phyloP scores from a whole-genome alignment of 305 asterid species.

The Fraxinus floribunda region DNA sequence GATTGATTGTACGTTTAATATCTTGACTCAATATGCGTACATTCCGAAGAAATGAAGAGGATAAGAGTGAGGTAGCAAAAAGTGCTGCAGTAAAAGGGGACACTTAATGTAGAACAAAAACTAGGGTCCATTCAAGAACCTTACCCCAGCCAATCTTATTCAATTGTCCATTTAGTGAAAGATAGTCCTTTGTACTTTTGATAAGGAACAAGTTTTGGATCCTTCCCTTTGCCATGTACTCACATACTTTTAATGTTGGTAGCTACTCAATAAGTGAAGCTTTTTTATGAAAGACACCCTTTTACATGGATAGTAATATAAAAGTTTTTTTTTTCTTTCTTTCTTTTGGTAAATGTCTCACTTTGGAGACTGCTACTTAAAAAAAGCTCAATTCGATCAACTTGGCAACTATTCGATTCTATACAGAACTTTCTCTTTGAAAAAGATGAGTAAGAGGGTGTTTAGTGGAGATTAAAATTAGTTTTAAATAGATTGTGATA shows the following conservation, averaged over 20 bases:
- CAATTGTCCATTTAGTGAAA: background rate
- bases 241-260: background rate
- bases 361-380: background rate
- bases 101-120: background rate
- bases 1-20: background rate
- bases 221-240: background rate
- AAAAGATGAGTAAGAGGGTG: background rate
- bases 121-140: background rate
- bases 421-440: background rate
- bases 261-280: background rate
- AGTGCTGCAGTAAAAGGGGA: background rate
- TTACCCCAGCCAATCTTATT: background rate
- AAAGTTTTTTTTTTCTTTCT: background rate
- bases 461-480: too few relatives aligned
- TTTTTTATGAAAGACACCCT: background rate
- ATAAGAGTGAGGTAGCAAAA: background rate
- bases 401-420: background rate
- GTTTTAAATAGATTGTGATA: too few relatives aligned
- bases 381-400: background rate
- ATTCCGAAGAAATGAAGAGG: background rate
- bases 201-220: background rate
- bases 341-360: background rate
- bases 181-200: background rate
- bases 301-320: background rate
- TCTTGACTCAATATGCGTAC: background rate